These are phyloP conservation scores for Alternaria dauci DNA, from an alignment of 2,329 filamentous ascomycete species.

Conservation along the genomic window DNA sequence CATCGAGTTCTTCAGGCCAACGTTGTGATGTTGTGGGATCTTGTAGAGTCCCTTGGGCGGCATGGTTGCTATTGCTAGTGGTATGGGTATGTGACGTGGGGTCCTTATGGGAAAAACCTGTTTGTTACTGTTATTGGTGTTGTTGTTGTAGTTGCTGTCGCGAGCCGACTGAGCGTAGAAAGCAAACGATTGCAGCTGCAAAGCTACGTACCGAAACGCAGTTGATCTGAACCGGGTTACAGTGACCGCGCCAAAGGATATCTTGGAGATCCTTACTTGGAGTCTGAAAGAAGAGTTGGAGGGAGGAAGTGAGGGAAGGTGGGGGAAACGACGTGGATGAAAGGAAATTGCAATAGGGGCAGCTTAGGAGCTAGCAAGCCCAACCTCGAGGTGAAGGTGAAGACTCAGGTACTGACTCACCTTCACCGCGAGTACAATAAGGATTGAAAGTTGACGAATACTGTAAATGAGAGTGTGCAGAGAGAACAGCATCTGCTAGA, in stretches of 20 bases:
- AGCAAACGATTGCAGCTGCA: constrained; percentile 1
- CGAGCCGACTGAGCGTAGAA: not conserved
- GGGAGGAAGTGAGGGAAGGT: not conserved
- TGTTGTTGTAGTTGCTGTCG: not conserved
- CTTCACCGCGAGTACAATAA: constrained; percentile 3
- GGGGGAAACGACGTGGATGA: not conserved
- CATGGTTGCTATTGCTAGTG: constrained; percentile 13
- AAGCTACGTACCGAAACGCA: not conserved
- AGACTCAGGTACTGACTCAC: not conserved
- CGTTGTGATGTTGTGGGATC: constrained; percentile 34
- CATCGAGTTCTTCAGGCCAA: constrained; percentile 11
- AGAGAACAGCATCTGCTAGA: not conserved
- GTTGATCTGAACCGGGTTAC: not conserved
- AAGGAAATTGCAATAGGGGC: not conserved
- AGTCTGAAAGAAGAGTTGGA: not conserved
- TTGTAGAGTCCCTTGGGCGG: constrained; percentile 36
- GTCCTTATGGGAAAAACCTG: not conserved
- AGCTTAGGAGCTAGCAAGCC: not conserved
- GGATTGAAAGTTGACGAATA: not conserved
- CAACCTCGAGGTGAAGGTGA: constrained; percentile 7
- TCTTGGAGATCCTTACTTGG: not conserved
- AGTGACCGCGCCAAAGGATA: not conserved
- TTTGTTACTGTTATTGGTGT: not conserved
- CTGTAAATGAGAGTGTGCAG: not conserved
- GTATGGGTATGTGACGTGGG: not conserved